These are phyloP conservation scores for Pseudoscleropodium purum DNA, from an alignment of 225 moss, liverwort and hornwort species.

Conservation along the genomic window DNA sequence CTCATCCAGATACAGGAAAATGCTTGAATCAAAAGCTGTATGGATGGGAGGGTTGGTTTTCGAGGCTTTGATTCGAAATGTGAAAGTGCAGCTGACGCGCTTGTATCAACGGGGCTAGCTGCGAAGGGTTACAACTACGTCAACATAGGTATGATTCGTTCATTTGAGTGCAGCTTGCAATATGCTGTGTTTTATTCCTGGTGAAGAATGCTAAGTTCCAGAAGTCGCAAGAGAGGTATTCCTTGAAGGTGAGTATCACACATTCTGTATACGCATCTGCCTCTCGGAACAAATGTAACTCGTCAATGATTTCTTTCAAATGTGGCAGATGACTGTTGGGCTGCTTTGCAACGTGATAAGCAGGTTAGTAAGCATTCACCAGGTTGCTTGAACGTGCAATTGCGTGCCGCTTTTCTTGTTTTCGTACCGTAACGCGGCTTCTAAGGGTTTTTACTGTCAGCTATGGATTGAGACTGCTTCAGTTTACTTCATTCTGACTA, in stretches of 20 bases:
- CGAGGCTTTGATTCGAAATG: neutral
- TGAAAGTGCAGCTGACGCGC: conserved; percentile 64
- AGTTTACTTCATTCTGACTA: neutral
- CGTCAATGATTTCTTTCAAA: conserved; percentile 1
- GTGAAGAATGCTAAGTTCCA: neutral
- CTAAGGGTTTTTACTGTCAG: neutral
- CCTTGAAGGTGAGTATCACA: neutral
- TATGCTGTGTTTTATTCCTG: neutral
- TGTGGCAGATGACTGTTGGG: conserved; percentile 94
- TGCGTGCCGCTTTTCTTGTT: neutral
- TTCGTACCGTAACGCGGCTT: too few species aligned
- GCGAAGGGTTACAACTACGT: conserved; percentile 72
- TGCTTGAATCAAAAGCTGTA: neutral
- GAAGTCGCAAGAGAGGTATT: neutral
- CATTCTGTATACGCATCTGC: neutral
- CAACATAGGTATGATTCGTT: conserved; percentile 49
- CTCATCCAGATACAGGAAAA: neutral
- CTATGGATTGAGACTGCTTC: neutral
- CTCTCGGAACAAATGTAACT: neutral
- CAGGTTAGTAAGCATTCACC: conserved; percentile 37
- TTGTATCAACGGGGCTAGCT: conserved; percentile 78
- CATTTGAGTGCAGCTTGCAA: neutral
- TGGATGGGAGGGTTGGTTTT: neutral
- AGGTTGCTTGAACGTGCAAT: neutral
- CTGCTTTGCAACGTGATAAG: conserved; percentile 58